A percentile compares a stretch with the other conserved stretches of the same genome.
phyloP scores from a whole-genome alignment of 352 stramenopile species.

The Bremia lactucae region DNA sequence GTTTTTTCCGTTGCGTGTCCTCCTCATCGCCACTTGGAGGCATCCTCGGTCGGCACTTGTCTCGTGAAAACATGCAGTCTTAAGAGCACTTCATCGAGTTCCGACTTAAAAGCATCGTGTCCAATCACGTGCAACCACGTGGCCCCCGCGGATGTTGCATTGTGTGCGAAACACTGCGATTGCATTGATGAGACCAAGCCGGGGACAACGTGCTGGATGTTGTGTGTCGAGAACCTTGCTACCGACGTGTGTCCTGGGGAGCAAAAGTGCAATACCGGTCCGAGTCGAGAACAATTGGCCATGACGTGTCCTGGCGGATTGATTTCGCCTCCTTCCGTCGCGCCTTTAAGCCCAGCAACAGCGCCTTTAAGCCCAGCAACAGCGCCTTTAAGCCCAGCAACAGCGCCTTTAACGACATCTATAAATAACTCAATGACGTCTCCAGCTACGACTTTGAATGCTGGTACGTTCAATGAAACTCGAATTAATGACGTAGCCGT shows the following conservation, averaged over 20 bases:
- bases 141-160: conserved; percentile 16
- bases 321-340: too few relatives aligned
- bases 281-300: conserved; percentile 24
- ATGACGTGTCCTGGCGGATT: conserved; percentile 33
- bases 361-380: too few relatives aligned
- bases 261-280: conserved; percentile 36
- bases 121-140: conserved; percentile 55
- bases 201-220: conserved; percentile 43
- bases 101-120: conserved; percentile 38
- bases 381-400: too few relatives aligned
- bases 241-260: conserved; percentile 30
- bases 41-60: too few relatives aligned
- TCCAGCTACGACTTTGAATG: too few relatives aligned
- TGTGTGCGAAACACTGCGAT: conserved; percentile 35
- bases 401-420: too few relatives aligned
- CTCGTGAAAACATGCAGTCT: conserved; percentile 37
- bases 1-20: conserved; percentile 39
- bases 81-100: conserved; percentile 29
- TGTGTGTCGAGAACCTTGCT: conserved; percentile 41
- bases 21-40: conserved; percentile 27
- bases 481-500: too few relatives aligned
- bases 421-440: too few relatives aligned
- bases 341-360: too few relatives aligned
- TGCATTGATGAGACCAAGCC: conserved; percentile 20
- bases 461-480: too few relatives aligned